Evolutionary conservation across 805 yeast genomes (phyloP).

Genomic region (Starmera caribaea): DNA sequence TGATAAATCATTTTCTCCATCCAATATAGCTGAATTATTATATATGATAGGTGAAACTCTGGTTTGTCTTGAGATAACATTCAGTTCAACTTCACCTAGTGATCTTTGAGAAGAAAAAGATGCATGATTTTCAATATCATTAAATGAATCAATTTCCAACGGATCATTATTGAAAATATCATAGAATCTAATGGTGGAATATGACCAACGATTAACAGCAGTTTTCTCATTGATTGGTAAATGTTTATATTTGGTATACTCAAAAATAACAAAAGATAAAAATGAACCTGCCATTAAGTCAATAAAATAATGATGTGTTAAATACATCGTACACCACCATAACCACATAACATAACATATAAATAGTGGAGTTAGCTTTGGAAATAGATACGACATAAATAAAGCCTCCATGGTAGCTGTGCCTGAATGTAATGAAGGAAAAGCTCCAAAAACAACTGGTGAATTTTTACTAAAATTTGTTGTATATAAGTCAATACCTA

Average conservation of each 20-base stretch:
- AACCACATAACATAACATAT: constrained; percentile 80
- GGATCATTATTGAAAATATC: constrained; percentile 28
- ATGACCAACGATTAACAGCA: constrained; percentile 65
- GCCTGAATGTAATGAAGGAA: constrained; percentile 84
- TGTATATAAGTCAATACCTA: constrained; percentile 79
- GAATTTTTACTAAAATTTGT: constrained; percentile 68
- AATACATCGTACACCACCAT: constrained; percentile 98
- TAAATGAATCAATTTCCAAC: constrained; percentile 13
- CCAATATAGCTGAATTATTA: not conserved
- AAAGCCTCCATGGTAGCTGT: constrained; percentile 91
- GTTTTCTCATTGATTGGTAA: constrained; percentile 50
- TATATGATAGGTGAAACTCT: not conserved
- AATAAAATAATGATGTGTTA: constrained; percentile 92
- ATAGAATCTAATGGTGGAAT: constrained; percentile 29
- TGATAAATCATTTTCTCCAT: constrained; percentile 3
- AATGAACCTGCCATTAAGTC: constrained; percentile 92
- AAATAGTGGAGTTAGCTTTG: constrained; percentile 55
- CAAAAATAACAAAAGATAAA: constrained; percentile 63
- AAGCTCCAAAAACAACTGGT: constrained; percentile 91
- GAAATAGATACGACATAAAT: constrained; percentile 77
- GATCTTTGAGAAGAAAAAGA: constrained; percentile 16
- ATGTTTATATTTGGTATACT: constrained; percentile 53
- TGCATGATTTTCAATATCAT: constrained; percentile 22
- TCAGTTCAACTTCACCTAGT: constrained; percentile 16
- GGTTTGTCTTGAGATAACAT: constrained; percentile 12